A percentile compares a stretch with the other conserved stretches of the same genome.
These are phyloP conservation scores for Neonectria coccinea DNA, from an alignment of 2,329 filamentous ascomycete genomes.

Conservation along the genomic window DNA sequence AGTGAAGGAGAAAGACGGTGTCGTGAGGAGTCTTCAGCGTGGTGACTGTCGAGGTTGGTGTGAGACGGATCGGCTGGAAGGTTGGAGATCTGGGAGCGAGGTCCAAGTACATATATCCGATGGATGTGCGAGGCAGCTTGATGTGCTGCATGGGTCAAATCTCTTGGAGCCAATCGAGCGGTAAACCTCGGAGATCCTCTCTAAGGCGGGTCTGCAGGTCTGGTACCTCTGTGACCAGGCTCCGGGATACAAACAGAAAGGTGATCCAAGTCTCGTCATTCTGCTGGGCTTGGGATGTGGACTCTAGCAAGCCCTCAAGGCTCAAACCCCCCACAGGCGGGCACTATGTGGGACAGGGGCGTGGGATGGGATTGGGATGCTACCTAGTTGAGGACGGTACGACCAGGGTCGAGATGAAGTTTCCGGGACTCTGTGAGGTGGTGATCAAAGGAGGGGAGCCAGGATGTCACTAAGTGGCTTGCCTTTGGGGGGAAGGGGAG, in stretches of 20 bases:
- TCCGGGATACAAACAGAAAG: conserved; percentile 42
- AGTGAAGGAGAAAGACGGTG: conserved; percentile 34
- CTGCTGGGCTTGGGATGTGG: conserved; percentile 36
- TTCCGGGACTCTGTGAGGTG: conserved; percentile 42
- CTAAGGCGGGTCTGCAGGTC: conserved; percentile 38
- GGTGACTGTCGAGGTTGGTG: conserved; percentile 42
- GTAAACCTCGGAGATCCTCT: conserved; percentile 48
- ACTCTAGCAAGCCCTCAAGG: conserved; percentile 33
- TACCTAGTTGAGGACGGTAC: conserved; percentile 35
- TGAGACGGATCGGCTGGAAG: conserved; percentile 39
- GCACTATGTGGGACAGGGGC: conserved; percentile 30
- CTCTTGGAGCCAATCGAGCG: conserved; percentile 49
- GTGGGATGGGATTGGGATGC: conserved; percentile 31
- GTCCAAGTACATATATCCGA: conserved; percentile 46
- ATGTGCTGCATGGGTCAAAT: conserved; percentile 47
- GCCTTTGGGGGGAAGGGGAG: conserved; percentile 28
- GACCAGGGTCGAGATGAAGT: conserved; percentile 38
- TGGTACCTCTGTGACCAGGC: conserved; percentile 42
- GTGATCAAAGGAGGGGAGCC: conserved; percentile 40
- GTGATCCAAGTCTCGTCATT: conserved; percentile 46
- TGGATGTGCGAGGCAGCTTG: conserved; percentile 40
- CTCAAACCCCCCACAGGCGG: conserved; percentile 37
- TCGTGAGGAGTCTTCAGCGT: conserved; percentile 24
- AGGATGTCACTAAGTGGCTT: conserved; percentile 26
- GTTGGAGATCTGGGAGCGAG: conserved; percentile 43